Evolutionary conservation across 164 flowering plant genomes (phyloP), one percentile per base, ranked within the genome.

Genomic region (Nymphaea thermarum): DNA sequence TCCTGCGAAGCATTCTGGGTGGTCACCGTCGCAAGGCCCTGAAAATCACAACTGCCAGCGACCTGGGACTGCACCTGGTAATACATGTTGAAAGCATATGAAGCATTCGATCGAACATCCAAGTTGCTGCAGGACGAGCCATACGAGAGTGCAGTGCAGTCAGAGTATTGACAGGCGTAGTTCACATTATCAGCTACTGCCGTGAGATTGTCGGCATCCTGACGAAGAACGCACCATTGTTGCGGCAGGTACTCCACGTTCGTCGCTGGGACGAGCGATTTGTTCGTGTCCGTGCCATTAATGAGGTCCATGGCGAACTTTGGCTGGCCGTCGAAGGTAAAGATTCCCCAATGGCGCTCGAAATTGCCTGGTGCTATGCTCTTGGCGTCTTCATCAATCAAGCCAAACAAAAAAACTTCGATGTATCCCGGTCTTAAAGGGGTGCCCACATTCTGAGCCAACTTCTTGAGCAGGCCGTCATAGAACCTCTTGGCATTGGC

Each of bases 311-410:
- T 66, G 0, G 73, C 44, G 65, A 65, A 83, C 71, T 83, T 83
- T 25, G 84, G 81, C 60, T 74, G 75, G 11, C 84, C 86, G 67
- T 83, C 86, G 41, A 74, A 81, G 69, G 71, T 47, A 57, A 79
- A 81, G 62, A 83, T 79, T 5, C 84, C 86, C 86, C 86, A 83
- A 63, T 81, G 84, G 7, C 82, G 75, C 75, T 83, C 86, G 44
- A 81, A 83, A 61, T 62, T 75, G 5, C 86, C 86, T 4, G 84
- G 86, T 8, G 65, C 77, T 44, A 79, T 70, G 64, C 82, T 83
- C 76, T 83, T 83, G 15, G 76, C 77, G 74, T 83, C 84, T 76
- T 83, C 86, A 17, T 83, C 86, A 16, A 83, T 67, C 6, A 83
- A 68, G 14, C 80, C 80, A 68, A 83, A 83, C 69, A 83, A 59